Conservation (phyloP, 805 yeast species). For the Pichia occidentalis region DNA sequence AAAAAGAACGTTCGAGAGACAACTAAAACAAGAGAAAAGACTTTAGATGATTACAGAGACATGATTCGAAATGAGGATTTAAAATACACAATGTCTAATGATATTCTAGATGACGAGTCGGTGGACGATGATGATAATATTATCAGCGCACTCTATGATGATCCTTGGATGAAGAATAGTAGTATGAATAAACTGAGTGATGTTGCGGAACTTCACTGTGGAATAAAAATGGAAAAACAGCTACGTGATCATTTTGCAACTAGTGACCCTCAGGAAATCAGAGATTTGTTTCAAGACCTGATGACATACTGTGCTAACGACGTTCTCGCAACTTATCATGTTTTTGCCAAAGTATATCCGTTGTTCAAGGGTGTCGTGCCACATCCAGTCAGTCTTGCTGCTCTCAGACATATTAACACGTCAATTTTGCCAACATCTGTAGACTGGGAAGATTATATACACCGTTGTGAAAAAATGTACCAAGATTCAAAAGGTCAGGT, state of each 20-base stretch:
- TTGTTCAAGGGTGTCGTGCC: conserved; percentile 63
- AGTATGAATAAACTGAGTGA: conserved; percentile 73
- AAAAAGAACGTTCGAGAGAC: conserved; percentile 34
- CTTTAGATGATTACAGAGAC: conserved; percentile 19
- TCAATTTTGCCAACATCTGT: conserved; percentile 72
- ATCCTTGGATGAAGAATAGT: conserved; percentile 82
- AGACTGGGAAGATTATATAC: conserved; percentile 69
- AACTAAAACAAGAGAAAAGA: conserved; percentile 12
- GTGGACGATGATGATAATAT: conserved; percentile 19
- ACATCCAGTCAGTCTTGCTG: conserved; percentile 92
- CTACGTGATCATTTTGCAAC: conserved; percentile 59
- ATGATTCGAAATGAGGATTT: conserved; percentile 22
- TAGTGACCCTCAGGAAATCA: conserved; percentile 46
- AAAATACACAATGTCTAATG: conserved; percentile 24
- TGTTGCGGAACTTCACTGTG: conserved; percentile 76
- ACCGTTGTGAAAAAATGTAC: conserved; percentile 60
- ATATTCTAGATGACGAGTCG: conserved; percentile 28
- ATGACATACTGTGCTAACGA: conserved; percentile 83
- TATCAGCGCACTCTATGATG: conserved; percentile 34
- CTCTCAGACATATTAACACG: conserved; percentile 65
- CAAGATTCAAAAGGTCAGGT: conserved; percentile 52
- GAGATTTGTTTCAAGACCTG: conserved; percentile 50
- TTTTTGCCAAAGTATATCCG: conserved; percentile 65
- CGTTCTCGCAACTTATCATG: conserved; percentile 66
- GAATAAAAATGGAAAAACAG: conserved; percentile 56